Conservation (phyloP, 352 stramenopile species). For the Stramenopiles sp. region DNA sequence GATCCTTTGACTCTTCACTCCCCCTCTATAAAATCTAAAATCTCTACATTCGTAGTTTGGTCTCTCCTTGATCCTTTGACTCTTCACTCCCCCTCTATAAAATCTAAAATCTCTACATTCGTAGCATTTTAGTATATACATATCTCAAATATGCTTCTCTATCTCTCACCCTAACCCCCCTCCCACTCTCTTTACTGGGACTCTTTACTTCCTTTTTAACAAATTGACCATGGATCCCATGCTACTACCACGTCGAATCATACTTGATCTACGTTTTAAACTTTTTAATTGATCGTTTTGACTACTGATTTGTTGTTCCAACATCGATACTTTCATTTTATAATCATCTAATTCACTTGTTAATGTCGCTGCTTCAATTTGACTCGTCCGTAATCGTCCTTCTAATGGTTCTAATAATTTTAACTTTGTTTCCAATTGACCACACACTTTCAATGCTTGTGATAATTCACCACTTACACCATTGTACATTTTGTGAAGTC, state of each 20-base stretch:
- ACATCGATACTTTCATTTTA: not conserved
- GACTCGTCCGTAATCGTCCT: not conserved
- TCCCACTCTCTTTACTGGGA: no score
- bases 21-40: no score
- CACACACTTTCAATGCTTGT: not conserved
- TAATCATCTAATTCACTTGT: no score
- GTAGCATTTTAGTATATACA: no score
- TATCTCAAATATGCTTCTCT: no score
- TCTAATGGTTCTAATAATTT: not conserved
- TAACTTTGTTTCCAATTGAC: not conserved
- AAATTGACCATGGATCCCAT: not conserved
- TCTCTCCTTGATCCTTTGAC: no score
- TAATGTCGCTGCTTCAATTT: not conserved
- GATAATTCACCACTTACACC: not conserved
- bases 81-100: no score
- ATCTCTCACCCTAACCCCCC: no score
- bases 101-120: no score
- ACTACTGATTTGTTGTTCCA: not conserved
- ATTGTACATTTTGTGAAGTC: not conserved
- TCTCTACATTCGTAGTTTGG: no score
- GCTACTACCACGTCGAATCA: not conserved
- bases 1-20: no score
- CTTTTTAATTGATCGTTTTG: not conserved
- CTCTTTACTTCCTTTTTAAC: not conserved
- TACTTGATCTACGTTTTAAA: not conserved